Conservation (phyloP, 2,329 filamentous ascomycete genomes). For the Trichoderma aggressivum region DNA sequence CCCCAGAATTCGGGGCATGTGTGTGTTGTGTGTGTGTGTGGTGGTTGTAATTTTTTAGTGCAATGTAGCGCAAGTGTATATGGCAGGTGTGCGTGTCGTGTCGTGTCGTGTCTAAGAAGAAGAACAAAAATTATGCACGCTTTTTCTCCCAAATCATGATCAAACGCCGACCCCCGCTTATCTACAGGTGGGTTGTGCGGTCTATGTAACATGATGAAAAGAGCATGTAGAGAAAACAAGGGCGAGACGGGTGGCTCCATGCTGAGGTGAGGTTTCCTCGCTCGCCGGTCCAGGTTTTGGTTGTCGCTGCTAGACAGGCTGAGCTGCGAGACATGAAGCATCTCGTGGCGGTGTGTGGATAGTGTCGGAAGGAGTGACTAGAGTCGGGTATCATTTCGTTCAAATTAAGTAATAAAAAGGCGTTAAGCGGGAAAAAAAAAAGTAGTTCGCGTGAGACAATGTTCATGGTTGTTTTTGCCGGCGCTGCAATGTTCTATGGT, state of each 20-base stretch:
- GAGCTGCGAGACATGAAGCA: neutral
- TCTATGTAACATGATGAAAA: slow-evolving; percentile 19
- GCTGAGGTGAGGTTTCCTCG: neutral
- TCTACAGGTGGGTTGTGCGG: slow-evolving; percentile 14
- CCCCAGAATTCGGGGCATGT: slow-evolving; percentile 8
- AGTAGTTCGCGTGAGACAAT: slow-evolving; percentile 10
- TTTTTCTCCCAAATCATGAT: slow-evolving; percentile 12
- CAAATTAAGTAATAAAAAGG: slow-evolving; percentile 20
- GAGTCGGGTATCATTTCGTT: slow-evolving; percentile 20
- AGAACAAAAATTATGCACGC: slow-evolving; percentile 6
- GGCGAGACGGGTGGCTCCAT: neutral
- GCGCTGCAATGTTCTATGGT: slow-evolving; percentile 38
- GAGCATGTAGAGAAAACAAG: slow-evolving; percentile 16
- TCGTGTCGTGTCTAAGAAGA: slow-evolving; percentile 10
- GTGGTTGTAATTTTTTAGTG: neutral
- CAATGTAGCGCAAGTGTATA: slow-evolving; percentile 5
- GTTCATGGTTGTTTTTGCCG: slow-evolving; percentile 10
- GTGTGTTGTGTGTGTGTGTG: neutral
- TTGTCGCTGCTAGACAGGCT: neutral
- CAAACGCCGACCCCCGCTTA: slow-evolving; percentile 16
- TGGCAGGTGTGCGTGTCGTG: slow-evolving; percentile 10
- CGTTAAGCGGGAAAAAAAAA: slow-evolving; percentile 1
- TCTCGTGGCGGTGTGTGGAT: neutral
- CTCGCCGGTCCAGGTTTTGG: neutral
- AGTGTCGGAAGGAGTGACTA: slow-evolving; percentile 16